These are phyloP conservation scores for Actinomucor elegans DNA, from an alignment of 371 early-diverging fungal genomes.

Conservation along the genomic window DNA sequence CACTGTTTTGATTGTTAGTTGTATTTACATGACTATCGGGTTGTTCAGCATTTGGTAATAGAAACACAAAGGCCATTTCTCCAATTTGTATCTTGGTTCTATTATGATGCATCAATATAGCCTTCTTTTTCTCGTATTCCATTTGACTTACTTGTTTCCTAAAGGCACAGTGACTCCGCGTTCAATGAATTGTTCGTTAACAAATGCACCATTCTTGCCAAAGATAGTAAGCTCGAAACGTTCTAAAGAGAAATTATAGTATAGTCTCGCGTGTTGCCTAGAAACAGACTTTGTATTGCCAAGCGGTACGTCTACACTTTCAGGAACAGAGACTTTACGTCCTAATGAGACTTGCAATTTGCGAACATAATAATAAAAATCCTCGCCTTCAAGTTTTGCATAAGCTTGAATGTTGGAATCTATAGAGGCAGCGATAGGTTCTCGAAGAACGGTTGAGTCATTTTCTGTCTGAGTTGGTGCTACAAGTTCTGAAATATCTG, in stretches of 20 bases:
- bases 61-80: slow-evolving; percentile 74
- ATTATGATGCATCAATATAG: no score
- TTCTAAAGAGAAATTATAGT: slow-evolving; percentile 78
- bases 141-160: slow-evolving; percentile 71
- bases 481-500: slow-evolving; percentile 11
- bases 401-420: slow-evolving; percentile 75
- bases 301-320: slow-evolving; percentile 77
- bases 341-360: slow-evolving; percentile 81
- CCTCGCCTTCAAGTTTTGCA: slow-evolving; percentile 86
- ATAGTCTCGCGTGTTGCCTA: slow-evolving; percentile 77
- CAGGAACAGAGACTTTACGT: slow-evolving; percentile 55
- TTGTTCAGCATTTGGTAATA: slow-evolving; percentile 63
- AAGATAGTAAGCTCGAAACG: slow-evolving; percentile 80
- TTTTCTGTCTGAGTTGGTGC: background rate
- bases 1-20: slow-evolving; percentile 13
- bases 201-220: slow-evolving; percentile 87
- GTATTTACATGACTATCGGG: slow-evolving; percentile 23
- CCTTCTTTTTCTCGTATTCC: no score
- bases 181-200: slow-evolving; percentile 75
- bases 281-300: slow-evolving; percentile 84
- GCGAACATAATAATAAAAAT: slow-evolving; percentile 80
- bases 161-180: slow-evolving; percentile 70
- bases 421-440: slow-evolving; percentile 7
- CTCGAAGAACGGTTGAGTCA: background rate
- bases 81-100: slow-evolving; percentile 81